Evolutionary conservation across 768 basidiomycete species (phyloP).

Genomic region (Leccinum obscurum): DNA sequence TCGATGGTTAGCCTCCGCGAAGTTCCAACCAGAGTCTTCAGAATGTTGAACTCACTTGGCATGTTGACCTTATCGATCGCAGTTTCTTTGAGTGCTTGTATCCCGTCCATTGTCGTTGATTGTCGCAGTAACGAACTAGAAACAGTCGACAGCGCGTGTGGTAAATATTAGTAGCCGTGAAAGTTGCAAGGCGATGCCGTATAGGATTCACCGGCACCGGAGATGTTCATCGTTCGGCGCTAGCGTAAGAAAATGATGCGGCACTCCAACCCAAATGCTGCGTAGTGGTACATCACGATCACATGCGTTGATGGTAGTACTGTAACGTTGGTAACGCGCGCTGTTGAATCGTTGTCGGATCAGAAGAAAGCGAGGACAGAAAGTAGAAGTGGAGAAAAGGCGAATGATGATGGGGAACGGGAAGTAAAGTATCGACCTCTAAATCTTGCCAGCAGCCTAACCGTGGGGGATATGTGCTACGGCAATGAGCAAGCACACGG

Average conservation of each 20-base stretch:
- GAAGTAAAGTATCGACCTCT: not conserved
- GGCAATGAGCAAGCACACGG: not conserved
- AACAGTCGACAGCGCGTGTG: not conserved
- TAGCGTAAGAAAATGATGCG: too few species aligned
- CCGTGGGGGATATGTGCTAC: too few species aligned
- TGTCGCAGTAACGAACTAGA: not conserved
- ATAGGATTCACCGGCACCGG: not conserved
- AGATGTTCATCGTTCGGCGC: not conserved
- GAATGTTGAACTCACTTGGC: conserved; percentile 32
- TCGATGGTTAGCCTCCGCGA: conserved; percentile 5
- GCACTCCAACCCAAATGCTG: too few species aligned
- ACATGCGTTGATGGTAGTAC: not conserved
- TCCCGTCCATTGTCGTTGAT: conserved; percentile 39
- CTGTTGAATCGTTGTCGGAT: not conserved
- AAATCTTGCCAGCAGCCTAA: not conserved
- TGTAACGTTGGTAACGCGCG: not conserved
- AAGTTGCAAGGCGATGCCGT: not conserved
- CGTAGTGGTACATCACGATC: not conserved
- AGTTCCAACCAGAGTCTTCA: not conserved
- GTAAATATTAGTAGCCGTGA: not conserved
- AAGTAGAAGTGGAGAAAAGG: not conserved
- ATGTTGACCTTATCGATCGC: conserved; percentile 34
- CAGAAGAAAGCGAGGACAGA: not conserved
- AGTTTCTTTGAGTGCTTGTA: conserved; percentile 33
- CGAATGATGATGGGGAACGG: not conserved